Percentiles rank a stretch among this genome's conserved stretches.
phyloP scores from a whole-genome alignment of 306 rosid species.

The Hippophae tibetana region DNA sequence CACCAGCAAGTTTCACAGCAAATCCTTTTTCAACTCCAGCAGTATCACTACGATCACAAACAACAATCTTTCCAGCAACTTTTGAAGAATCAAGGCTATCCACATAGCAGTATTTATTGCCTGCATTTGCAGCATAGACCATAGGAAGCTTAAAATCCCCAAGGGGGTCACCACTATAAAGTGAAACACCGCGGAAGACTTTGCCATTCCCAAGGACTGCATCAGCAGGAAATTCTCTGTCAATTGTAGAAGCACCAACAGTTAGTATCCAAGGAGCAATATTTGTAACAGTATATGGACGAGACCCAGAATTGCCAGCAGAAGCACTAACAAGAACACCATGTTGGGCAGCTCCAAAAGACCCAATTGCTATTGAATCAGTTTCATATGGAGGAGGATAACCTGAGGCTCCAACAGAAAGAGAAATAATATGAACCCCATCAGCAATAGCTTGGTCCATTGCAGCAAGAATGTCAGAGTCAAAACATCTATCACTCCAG shows the following conservation, averaged over 20 bases:
- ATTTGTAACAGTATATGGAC: conserved; percentile 52
- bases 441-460: conserved; percentile 82
- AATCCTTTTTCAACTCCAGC: conserved; percentile 74
- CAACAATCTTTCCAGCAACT: conserved; percentile 66
- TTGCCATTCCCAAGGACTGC: conserved; percentile 58
- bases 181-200: conserved; percentile 50
- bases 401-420: conserved; percentile 66
- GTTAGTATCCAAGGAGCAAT: conserved; percentile 91
- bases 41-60: conserved; percentile 76
- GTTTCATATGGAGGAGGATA: conserved; percentile 36
- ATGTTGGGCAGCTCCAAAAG: conserved; percentile 56
- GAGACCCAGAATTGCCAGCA: conserved; percentile 76
- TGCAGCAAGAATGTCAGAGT: conserved; percentile 87
- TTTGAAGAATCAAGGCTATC: conserved; percentile 37
- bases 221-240: conserved; percentile 70
- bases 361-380: conserved; percentile 77
- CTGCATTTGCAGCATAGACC: conserved; percentile 50
- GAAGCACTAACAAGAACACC: conserved; percentile 79
- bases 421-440: conserved; percentile 66
- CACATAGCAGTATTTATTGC: conserved; percentile 39
- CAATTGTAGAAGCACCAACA: conserved; percentile 77
- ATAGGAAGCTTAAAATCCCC: conserved; percentile 44
- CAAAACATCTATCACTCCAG: conserved; percentile 62
- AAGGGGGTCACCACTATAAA: conserved; percentile 47
- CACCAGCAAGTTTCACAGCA: conserved; percentile 70